Base-by-base conservation (phyloP, 2,329 filamentous ascomycete species). In the Monosporascus sp. region DNA sequence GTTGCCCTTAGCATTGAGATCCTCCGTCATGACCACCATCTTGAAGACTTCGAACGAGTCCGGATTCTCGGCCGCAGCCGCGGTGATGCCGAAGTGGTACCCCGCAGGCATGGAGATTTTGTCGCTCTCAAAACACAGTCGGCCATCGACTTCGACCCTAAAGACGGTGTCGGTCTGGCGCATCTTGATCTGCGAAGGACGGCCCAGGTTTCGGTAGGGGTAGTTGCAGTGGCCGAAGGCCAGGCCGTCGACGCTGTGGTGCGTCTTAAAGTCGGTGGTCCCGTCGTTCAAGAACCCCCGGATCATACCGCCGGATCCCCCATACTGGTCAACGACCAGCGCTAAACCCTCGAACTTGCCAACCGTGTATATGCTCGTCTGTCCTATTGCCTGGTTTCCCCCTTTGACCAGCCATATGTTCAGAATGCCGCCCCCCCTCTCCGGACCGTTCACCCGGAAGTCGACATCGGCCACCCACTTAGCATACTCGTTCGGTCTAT, bases 31-130 rank as follows among this genome's bases (percentile, higher is more conserved):
- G 50, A 94, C 82, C 37, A 88, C 79, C 67, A 97, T 81, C 69
- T 93, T 95, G 78, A 92, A 94, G 60, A 96, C 72, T 72, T 99
- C 94, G 65, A 97, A 96, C 5, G 91, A 96, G 73, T 99, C 94
- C 1, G 94, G 91, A 63, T 85, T 92, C 61, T 97, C 93, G 31
- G 90, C 89, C 3, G 90, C 93, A 17, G 90, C 89, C 43, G 93
- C 94, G 14, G 88, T 91, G 61, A 99, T 75, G 63, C 94, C 94
- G 60, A 96, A 89, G 68, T 82, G 81, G 75, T 97, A 95, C 60
- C 89, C 89, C 2, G 79, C 64, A 3, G 93, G 94, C 24, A 99
- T 80, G 56, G 77, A 78, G 64, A 97, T 80, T 76, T 90, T 88
- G 70, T 86, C 76, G 50, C 85, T 93, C 66, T 90, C 83, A 74